phyloP scores from a whole-genome alignment of 768 basidiomycete species.

The Psilocybe sp. region DNA sequence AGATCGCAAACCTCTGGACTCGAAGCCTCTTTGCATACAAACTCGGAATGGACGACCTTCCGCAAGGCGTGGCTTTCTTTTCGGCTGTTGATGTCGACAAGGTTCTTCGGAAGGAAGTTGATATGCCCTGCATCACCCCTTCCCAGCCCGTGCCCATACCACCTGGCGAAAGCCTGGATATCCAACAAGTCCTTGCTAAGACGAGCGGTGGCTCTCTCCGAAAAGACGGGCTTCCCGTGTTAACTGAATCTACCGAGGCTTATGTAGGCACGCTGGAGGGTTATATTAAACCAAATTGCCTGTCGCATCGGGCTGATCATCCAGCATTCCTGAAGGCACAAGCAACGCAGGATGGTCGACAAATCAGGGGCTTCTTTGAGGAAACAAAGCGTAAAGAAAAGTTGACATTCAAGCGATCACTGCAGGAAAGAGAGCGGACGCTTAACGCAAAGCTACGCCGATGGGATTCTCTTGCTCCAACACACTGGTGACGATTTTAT shows the following conservation, averaged over 20 bases:
- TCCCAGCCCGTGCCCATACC: slow-evolving; percentile 82
- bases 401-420: too few relatives aligned
- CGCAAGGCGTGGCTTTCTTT: slow-evolving; percentile 95
- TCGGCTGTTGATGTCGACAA: slow-evolving; percentile 92
- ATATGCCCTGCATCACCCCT: slow-evolving; percentile 94
- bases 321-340: slow-evolving; percentile 76
- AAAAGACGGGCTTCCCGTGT: slow-evolving; percentile 59
- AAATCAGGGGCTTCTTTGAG: slow-evolving; percentile 68
- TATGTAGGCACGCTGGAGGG: slow-evolving; percentile 33
- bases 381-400: background rate
- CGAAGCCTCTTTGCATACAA: slow-evolving; percentile 85
- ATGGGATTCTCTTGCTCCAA: too few relatives aligned
- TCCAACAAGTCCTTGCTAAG: slow-evolving; percentile 57
- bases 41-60: slow-evolving; percentile 94
- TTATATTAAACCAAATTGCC: slow-evolving; percentile 56
- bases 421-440: too few relatives aligned
- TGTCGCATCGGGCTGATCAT: slow-evolving; percentile 60
- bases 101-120: slow-evolving; percentile 92
- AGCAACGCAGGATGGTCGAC: slow-evolving; percentile 65
- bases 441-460: too few relatives aligned
- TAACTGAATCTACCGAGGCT: slow-evolving; percentile 9
- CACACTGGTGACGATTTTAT: too few relatives aligned
- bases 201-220: slow-evolving; percentile 71
- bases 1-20: slow-evolving; percentile 96
- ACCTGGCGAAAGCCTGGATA: slow-evolving; percentile 84